A percentile compares a stretch with the other conserved stretches of the same genome.
phyloP scores from a whole-genome alignment of 331 rosid genomes.

The Saraca asoca region DNA sequence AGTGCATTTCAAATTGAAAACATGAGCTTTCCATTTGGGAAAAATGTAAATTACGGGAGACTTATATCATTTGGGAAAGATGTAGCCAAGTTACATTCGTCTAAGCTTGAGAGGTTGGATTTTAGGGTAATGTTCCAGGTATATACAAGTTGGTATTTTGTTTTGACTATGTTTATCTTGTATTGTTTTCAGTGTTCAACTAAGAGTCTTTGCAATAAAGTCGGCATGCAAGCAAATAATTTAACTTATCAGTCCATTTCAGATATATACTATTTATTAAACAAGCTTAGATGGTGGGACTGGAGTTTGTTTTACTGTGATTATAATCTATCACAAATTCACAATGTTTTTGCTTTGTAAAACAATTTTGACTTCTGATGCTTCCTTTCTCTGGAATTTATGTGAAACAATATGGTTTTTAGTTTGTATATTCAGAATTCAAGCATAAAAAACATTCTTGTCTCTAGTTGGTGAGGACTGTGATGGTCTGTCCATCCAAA shows the following conservation, averaged over 20 bases:
- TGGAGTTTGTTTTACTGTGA: too few species aligned
- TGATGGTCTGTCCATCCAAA: slow-evolving; percentile 1
- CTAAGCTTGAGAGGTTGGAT: slow-evolving; percentile 72
- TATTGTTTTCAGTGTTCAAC: background rate
- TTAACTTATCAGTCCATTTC: slow-evolving; percentile 17
- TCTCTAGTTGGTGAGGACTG: background rate
- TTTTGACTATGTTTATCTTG: slow-evolving; percentile 6
- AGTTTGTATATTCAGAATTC: slow-evolving; percentile 10
- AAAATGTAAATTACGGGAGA: slow-evolving; percentile 55
- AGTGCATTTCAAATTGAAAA: slow-evolving; percentile 35
- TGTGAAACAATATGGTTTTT: background rate
- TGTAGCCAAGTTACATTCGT: slow-evolving; percentile 61
- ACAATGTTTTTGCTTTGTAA: too few species aligned
- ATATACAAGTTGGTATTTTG: slow-evolving; percentile 18
- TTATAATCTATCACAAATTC: too few species aligned
- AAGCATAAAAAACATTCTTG: slow-evolving; percentile 2
- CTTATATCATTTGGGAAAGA: slow-evolving; percentile 82
- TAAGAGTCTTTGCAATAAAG: slow-evolving; percentile 19
- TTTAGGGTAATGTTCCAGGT: slow-evolving; percentile 62
- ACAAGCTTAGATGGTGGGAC: too few species aligned
- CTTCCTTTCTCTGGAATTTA: background rate
- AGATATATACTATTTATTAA: slow-evolving; percentile 7
- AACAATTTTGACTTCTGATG: background rate
- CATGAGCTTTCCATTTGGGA: slow-evolving; percentile 21
- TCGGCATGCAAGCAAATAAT: background rate